Conservation (phyloP, 176 grass and related monocot species). For the Themeda triandra region DNA sequence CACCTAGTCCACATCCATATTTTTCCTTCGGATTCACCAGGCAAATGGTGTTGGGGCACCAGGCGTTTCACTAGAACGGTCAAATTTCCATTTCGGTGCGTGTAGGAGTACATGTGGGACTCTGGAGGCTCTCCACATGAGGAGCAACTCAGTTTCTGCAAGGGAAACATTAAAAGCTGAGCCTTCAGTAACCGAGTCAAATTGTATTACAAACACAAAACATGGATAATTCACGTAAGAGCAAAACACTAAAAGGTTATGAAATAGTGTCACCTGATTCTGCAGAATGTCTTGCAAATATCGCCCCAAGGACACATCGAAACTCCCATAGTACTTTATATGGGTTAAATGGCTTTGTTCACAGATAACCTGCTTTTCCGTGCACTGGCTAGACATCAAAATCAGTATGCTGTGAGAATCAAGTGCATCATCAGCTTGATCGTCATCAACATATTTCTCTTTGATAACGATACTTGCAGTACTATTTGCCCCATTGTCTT, state of each 20-base stretch:
- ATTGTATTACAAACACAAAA: slow-evolving; percentile 11
- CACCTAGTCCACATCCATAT: slow-evolving; percentile 99
- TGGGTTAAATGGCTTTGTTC: slow-evolving; percentile 68
- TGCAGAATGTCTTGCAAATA: slow-evolving; percentile 73
- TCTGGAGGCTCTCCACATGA: slow-evolving; percentile 77
- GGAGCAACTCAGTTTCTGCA: slow-evolving; percentile 60
- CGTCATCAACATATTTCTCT: slow-evolving; percentile 41
- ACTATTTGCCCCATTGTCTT: slow-evolving; percentile 35
- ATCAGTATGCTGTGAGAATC: slow-evolving; percentile 80
- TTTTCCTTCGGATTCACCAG: slow-evolving; percentile 81
- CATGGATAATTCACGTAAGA: slow-evolving; percentile 7
- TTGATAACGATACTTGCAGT: slow-evolving; percentile 40
- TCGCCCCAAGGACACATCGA: slow-evolving; percentile 73
- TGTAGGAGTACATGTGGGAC: slow-evolving; percentile 73
- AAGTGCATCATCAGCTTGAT: slow-evolving; percentile 49
- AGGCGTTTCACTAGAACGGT: slow-evolving; percentile 65
- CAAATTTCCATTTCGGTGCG: slow-evolving; percentile 90
- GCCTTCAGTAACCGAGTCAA: slow-evolving; percentile 23
- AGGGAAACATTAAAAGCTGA: slow-evolving; percentile 29
- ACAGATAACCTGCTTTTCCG: slow-evolving; percentile 57
- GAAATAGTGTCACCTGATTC: slow-evolving; percentile 52
- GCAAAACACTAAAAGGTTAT: neutral
- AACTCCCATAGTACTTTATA: slow-evolving; percentile 86
- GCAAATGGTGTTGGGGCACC: slow-evolving; percentile 36
- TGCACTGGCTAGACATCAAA: slow-evolving; percentile 75